These are phyloP conservation scores for Chlorella variabilis DNA, from an alignment of 163 green algal species.

Conservation along the genomic window DNA sequence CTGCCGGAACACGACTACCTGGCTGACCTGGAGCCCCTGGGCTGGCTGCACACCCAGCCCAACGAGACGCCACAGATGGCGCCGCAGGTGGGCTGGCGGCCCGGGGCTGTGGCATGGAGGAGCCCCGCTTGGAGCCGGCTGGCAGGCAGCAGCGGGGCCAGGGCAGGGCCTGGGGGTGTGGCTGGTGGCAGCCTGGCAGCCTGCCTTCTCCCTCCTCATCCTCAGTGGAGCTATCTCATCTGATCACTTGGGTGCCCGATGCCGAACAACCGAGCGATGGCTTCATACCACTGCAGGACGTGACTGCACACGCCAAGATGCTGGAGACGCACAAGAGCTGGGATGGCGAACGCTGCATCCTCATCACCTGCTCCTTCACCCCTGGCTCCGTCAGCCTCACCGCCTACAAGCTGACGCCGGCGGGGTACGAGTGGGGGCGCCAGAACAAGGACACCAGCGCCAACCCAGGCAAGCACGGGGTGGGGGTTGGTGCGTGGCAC, in stretches of 20 bases:
- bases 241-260: too few relatives aligned
- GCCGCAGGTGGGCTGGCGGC: slow-evolving; percentile 66
- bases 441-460: slow-evolving; percentile 87
- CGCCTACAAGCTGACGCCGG: slow-evolving; percentile 97
- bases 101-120: too few relatives aligned
- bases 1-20: slow-evolving; percentile 98
- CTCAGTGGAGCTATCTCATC: too few relatives aligned
- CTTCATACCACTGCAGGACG: too few relatives aligned
- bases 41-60: slow-evolving; percentile 99
- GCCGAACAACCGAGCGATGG: too few relatives aligned
- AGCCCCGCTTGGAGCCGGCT: too few relatives aligned
- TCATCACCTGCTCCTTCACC: slow-evolving; percentile 96
- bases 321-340: slow-evolving; percentile 94
- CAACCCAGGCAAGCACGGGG: slow-evolving; percentile 67
- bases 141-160: too few relatives aligned
- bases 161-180: too few relatives aligned
- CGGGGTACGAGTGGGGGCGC: slow-evolving; percentile 97
- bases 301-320: slow-evolving; percentile 92
- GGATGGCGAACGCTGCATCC: slow-evolving; percentile 96
- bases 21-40: slow-evolving; percentile 96
- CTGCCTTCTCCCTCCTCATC: too few relatives aligned
- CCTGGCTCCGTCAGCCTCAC: slow-evolving; percentile 95
- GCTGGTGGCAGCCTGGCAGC: too few relatives aligned
- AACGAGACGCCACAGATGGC: slow-evolving; percentile 95
- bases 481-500: too few relatives aligned